These are phyloP conservation scores for Rhododendron griersonianum DNA, from an alignment of 148 eudicot species.

Conservation along the genomic window DNA sequence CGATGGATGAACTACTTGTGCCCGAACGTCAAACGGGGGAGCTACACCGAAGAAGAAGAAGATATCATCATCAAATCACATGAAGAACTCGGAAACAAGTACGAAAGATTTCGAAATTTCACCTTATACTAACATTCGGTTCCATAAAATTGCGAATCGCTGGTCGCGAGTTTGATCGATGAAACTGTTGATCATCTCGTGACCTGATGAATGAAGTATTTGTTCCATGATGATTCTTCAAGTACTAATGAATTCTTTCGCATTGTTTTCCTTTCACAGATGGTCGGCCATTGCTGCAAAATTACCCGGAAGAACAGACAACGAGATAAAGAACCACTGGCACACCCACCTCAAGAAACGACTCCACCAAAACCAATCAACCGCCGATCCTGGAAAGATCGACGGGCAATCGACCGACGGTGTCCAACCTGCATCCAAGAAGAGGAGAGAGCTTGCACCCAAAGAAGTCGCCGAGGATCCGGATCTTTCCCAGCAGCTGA, in stretches of 20 bases:
- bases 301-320: conserved; percentile 38
- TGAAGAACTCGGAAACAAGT: conserved; percentile 38
- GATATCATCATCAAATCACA: conserved; percentile 35
- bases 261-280: conserved; percentile 13
- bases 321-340: conserved; percentile 35
- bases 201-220: background rate
- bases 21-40: conserved; percentile 38
- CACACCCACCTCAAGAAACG: conserved; percentile 32
- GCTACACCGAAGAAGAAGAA: conserved; percentile 35
- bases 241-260: background rate
- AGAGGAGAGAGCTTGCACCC: background rate
- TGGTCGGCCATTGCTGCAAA: conserved; percentile 36
- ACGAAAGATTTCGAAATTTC: background rate
- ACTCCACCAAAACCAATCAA: background rate
- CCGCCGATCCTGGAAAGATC: background rate
- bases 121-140: background rate
- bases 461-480: background rate
- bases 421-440: background rate
- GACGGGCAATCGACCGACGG: background rate
- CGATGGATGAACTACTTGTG: conserved; percentile 32
- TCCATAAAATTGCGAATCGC: no score
- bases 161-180: no score
- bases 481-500: background rate
- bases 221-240: background rate
- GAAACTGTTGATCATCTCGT: background rate